Conservation (phyloP, 2,329 filamentous ascomycete genomes). For the Phialophora tarda region DNA sequence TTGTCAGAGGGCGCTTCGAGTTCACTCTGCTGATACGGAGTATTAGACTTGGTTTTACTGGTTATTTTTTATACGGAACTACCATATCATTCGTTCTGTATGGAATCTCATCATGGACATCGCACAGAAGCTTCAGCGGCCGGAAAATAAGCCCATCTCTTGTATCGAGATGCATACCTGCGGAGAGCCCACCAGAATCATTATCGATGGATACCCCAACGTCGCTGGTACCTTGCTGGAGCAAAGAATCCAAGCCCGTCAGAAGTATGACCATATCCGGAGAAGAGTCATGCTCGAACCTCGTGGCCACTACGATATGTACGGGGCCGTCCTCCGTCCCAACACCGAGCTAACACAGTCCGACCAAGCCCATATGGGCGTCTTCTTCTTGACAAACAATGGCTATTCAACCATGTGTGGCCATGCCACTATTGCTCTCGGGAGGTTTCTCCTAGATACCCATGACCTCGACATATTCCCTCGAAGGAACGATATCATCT, state of each 20-base stretch:
- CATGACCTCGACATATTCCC: conserved; percentile 51
- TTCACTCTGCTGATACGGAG: not conserved
- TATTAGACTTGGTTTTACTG: not conserved
- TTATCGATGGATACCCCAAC: conserved; percentile 50
- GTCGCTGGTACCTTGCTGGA: conserved; percentile 50
- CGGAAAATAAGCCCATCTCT: conserved; percentile 14
- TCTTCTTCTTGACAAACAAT: conserved; percentile 56
- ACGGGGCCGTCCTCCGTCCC: conserved; percentile 54
- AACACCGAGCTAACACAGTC: conserved; percentile 50
- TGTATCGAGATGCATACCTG: conserved; percentile 55
- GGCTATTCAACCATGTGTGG: conserved; percentile 60
- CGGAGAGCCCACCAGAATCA: conserved; percentile 57
- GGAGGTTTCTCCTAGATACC: conserved; percentile 52
- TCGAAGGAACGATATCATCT: conserved; percentile 42
- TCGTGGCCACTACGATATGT: conserved; percentile 59
- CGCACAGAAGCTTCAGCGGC: not conserved
- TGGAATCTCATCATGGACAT: conserved; percentile 15
- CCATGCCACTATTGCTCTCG: conserved; percentile 59
- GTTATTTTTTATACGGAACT: too few relatives aligned
- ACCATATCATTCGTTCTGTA: not conserved
- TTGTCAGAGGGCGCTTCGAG: not conserved
- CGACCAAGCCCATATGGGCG: conserved; percentile 55
- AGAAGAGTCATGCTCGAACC: conserved; percentile 54
- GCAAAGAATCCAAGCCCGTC: conserved; percentile 48
- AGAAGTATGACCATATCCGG: conserved; percentile 51